phyloP scores from a whole-genome alignment of 345 rosid genomes.

The Lagerstroemia speciosa region DNA sequence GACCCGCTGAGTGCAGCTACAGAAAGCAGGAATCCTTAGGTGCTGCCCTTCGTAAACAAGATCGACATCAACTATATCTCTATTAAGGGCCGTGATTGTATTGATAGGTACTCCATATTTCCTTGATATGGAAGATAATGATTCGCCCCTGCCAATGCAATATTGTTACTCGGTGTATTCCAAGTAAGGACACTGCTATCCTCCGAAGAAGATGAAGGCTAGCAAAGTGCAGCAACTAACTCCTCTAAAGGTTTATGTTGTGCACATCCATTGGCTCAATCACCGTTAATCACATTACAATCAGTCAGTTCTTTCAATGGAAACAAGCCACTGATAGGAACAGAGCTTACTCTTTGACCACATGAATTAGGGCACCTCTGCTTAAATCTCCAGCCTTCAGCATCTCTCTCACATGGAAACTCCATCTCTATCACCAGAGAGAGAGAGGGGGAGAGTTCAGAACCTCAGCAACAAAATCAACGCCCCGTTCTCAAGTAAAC shows the following conservation, averaged over 20 bases:
- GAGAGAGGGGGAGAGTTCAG: not conserved
- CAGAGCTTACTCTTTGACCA: conserved; percentile 20
- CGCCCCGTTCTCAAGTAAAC: not conserved
- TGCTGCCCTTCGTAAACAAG: conserved; percentile 21
- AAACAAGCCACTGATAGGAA: conserved; percentile 1
- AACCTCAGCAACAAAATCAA: not conserved
- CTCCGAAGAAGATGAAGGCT: not conserved
- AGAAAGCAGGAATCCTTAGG: conserved; percentile 15
- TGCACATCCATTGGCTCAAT: not conserved
- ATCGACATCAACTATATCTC: conserved; percentile 15
- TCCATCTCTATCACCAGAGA: conserved; percentile 21
- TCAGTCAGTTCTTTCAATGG: not conserved
- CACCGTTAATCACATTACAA: no score
- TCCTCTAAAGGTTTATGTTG: no score
- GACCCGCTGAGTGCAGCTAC: conserved; percentile 11
- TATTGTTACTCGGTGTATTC: not conserved
- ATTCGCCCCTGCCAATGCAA: conserved; percentile 25
- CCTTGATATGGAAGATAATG: conserved; percentile 26
- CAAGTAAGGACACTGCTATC: not conserved
- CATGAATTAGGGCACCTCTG: conserved; percentile 16
- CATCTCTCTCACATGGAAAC: conserved; percentile 18
- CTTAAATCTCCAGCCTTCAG: conserved; percentile 12
- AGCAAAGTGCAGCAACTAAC: not conserved
- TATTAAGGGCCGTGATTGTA: conserved; percentile 12
- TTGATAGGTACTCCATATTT: conserved; percentile 21